Conservation (phyloP, 2,329 filamentous ascomycete species). For the Acrocalymma vagum region DNA sequence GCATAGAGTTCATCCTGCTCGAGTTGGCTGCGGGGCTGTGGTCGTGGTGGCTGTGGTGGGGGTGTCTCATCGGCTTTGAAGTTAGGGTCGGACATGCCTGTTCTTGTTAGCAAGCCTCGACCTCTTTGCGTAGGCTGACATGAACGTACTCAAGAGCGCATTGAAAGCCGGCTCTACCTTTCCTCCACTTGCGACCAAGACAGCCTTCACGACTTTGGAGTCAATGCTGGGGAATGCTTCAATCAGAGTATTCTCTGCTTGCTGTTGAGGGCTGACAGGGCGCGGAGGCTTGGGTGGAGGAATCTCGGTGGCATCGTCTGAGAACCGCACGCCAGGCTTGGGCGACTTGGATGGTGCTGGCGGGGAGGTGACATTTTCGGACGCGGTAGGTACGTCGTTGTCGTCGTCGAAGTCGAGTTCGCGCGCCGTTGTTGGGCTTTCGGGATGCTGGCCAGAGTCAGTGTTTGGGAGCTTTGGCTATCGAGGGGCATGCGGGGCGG, state of each 20-base stretch:
- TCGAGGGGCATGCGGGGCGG: slow-evolving; percentile 26
- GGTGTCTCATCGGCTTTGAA: slow-evolving; percentile 62
- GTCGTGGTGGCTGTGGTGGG: slow-evolving; percentile 83
- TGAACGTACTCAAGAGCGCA: slow-evolving; percentile 87
- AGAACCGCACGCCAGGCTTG: slow-evolving; percentile 57
- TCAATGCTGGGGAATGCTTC: slow-evolving; percentile 95
- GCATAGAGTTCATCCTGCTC: slow-evolving; percentile 93
- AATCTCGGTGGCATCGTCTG: slow-evolving; percentile 56
- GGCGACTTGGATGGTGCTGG: slow-evolving; percentile 48
- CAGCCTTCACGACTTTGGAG: slow-evolving; percentile 80
- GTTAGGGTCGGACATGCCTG: slow-evolving; percentile 64
- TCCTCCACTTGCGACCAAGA: slow-evolving; percentile 85
- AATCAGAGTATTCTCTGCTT: slow-evolving; percentile 86
- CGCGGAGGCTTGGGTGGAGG: slow-evolving; percentile 83
- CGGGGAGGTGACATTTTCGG: slow-evolving; percentile 38
- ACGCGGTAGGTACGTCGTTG: slow-evolving; percentile 51
- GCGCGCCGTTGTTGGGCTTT: slow-evolving; percentile 60
- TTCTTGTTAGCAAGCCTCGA: slow-evolving; percentile 17
- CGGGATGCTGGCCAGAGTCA: slow-evolving; percentile 28
- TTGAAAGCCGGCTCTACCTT: slow-evolving; percentile 95
- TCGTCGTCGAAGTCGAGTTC: slow-evolving; percentile 67
- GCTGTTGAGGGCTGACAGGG: slow-evolving; percentile 80
- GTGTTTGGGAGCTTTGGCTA: slow-evolving; percentile 21
- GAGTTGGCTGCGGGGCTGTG: slow-evolving; percentile 77
- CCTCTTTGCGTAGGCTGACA: slow-evolving; percentile 27